These are phyloP conservation scores for Xylaria sp. DNA, from an alignment of 2,329 filamentous ascomycete genomes.

Conservation along the genomic window DNA sequence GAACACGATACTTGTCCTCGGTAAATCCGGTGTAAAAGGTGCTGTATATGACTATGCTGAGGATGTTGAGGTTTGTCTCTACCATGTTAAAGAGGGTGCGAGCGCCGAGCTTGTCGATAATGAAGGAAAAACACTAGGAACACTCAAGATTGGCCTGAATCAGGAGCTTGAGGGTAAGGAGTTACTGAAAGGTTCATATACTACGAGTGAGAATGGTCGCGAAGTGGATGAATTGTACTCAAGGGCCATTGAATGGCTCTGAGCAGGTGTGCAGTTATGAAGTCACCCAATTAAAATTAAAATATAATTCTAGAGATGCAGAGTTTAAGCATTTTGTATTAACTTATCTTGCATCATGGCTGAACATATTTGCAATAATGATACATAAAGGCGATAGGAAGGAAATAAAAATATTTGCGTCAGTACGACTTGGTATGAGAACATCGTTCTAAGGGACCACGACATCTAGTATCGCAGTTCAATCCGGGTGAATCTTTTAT, in stretches of 20 bases:
- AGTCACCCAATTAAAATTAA: neutral
- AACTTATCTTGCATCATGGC: constrained; percentile 4
- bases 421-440: constrained; percentile 4
- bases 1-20: constrained; percentile 60
- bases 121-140: constrained; percentile 55
- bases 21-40: constrained; percentile 52
- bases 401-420: constrained; percentile 14
- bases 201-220: constrained; percentile 37
- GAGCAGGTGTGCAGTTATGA: constrained; percentile 1
- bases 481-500: constrained; percentile 43
- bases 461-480: constrained; percentile 43
- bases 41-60: constrained; percentile 59
- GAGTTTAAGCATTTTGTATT: neutral
- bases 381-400: constrained; percentile 18
- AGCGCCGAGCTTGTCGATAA: constrained; percentile 56
- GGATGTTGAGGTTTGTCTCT: constrained; percentile 61
- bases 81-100: constrained; percentile 55
- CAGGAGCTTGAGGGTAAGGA: constrained; percentile 54
- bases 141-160: constrained; percentile 53
- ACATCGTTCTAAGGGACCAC: neutral
- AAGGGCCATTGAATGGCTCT: constrained; percentile 43
- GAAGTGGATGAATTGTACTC: constrained; percentile 38
- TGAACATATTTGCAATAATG: constrained; percentile 3
- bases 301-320: neutral
- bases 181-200: constrained; percentile 53